Base-by-base conservation (phyloP, 1,139 yeast species). In the Protomyces pachydermus region DNA sequence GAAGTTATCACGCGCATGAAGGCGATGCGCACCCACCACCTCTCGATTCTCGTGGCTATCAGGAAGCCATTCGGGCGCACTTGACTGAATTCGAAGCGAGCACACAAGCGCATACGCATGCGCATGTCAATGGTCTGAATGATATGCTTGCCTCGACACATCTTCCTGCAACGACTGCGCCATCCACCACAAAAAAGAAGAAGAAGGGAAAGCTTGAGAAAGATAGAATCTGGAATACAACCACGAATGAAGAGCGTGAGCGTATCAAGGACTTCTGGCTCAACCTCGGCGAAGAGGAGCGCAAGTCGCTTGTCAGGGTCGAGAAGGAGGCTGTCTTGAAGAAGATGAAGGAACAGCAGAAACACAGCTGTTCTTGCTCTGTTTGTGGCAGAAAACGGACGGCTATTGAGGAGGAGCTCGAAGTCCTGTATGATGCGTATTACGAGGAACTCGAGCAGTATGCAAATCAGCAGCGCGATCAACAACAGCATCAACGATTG, bases 351-450 rank as follows among this genome's bases (percentile, higher is more conserved):
- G 82, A 81, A 62, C 85, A 84, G 71, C 86, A 80, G 70, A 76
- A 77, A 69, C 79, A 74, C 70, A 74, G 73, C 6, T 91, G 97
- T 73, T 81, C 84, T 65, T 91, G 98, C 73, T 78, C 85, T 4
- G 85, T 85, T 37, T 91, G 98, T 75, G 96, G 95, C 1, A 81
- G 90, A 61, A 84, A 88, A 69, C 84, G 67, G 69, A 77, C 80
- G 67, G 84, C 91, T 37, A 83, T 90, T 69, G 95, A 88, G 71
- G 86, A 85, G 68, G 96, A 89, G 72, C 81, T 91, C 71, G 91
- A 87, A 70, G 83, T 84, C 64, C 82, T 91, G 55, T 90, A 88
- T 70, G 82, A 82, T 67, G 80, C 81, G 3, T 82, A 80, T 69
- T 80, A 79, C 68, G 75, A 74, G 61, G 74, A 76, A 70, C 72